These are phyloP conservation scores for Glycine soja DNA, from an alignment of 306 rosid genomes.

Conservation along the genomic window DNA sequence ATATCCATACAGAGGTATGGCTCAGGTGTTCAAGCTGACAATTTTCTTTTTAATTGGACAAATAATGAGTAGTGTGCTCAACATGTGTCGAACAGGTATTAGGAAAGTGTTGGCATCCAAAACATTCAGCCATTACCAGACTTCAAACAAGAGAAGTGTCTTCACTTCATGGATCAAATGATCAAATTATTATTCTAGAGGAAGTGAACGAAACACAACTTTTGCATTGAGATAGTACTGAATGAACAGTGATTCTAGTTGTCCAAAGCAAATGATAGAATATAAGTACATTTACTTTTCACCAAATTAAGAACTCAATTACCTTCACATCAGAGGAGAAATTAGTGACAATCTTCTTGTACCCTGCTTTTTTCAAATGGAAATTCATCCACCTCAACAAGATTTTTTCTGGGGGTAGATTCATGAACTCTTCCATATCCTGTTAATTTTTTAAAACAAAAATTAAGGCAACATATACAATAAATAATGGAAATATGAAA, in stretches of 20 bases:
- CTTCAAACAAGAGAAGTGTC: background rate
- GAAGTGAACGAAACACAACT: background rate
- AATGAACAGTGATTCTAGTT: conserved; percentile 16
- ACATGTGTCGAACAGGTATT: too few species aligned
- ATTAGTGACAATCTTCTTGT: conserved; percentile 78
- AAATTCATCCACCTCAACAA: conserved; percentile 97
- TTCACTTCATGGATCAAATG: background rate
- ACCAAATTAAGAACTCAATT: conserved; percentile 14
- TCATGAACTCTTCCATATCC: conserved; percentile 98
- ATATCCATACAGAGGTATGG: too few species aligned
- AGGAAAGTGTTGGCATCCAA: too few species aligned
- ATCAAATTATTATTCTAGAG: background rate
- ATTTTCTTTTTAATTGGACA: too few species aligned
- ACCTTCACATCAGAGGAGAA: conserved; percentile 98
- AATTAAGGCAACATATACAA: conserved; percentile 42
- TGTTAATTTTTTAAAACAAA: conserved; percentile 50
- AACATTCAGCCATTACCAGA: background rate
- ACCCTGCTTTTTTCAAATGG: conserved; percentile 84
- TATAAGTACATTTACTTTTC: background rate
- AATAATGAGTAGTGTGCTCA: too few species aligned
- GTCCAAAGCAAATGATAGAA: conserved; percentile 33
- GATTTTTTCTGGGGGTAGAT: conserved; percentile 95
- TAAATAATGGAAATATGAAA: conserved; percentile 21
- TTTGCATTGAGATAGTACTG: background rate
- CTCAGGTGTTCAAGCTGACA: too few species aligned